Base-by-base conservation (phyloP, 208 protist species). In the Trypanosoma theileri region DNA sequence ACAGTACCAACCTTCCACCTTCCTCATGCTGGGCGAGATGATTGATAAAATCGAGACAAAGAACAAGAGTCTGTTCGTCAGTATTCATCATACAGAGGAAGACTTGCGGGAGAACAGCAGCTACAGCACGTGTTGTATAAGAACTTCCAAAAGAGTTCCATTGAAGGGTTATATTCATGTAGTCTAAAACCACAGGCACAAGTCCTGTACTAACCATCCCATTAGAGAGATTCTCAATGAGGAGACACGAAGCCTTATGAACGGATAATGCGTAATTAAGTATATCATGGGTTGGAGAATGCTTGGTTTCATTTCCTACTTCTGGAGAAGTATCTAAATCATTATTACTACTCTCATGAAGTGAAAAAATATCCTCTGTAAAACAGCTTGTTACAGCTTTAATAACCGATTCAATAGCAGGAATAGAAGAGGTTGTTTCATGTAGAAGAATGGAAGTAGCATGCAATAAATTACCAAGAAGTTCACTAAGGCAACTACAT, bases 41-140 rank as follows among this genome's bases (percentile, higher is more conserved):
- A 42, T 16, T 22, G 21, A 74, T 51, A 46, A 74, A 67, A n/a
- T 66, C 51, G 9, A 74, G 48, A 35, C 53, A 74, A 60, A 53
- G 28, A 44, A 68, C 22, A n/a, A 28, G 17, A 44, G 4, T n/a
- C n/a, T 74, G 40, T 3, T 59, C 69, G 17, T 58, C 41, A 50
- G 4, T 42, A 50, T 28, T 56, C 19, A 6, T 17, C 9, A 66
- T 48, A 46, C 13, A 24, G 17, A 45, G 28, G 16, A 74, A 40
- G 3, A 68, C 41, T 11, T 63, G 42, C 24, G 69, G 69, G 9
- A 74, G n/a, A 9, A 74, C 11, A 31, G 19, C n/a, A 41, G 4
- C 16, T 19, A 24, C 13, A 48, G 60, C 59, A 17, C 17, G 9
- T 44, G 40, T 13, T 26, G 59, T 73, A 40, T 35, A 22, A 28